Percentiles rank a stretch among this genome's conserved stretches.
Conservation (phyloP, 768 basidiomycete genomes). For the Bullera alba region DNA sequence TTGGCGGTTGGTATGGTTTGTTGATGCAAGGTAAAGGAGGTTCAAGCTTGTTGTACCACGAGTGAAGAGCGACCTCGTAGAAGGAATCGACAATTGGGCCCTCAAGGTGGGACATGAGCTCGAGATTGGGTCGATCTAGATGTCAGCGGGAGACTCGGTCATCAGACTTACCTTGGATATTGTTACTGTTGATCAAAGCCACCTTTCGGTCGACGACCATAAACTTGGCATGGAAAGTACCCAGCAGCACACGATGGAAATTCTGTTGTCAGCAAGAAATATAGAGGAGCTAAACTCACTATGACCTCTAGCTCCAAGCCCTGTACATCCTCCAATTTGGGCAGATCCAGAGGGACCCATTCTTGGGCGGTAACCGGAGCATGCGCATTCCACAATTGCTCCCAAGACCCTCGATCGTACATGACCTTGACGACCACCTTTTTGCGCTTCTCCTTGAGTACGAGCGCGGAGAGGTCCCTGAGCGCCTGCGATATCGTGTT, state of each 20-base stretch:
- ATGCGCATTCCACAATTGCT: constrained; percentile 54
- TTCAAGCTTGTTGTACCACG: constrained; percentile 51
- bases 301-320: constrained; percentile 59
- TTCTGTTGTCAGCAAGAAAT: constrained; percentile 22
- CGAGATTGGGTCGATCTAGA: constrained; percentile 48
- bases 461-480: constrained; percentile 52
- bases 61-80: constrained; percentile 63
- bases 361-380: constrained; percentile 51
- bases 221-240: constrained; percentile 68
- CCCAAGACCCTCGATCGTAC: constrained; percentile 61
- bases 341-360: constrained; percentile 54
- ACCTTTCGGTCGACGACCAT: constrained; percentile 64
- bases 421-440: constrained; percentile 61
- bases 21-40: constrained; percentile 42
- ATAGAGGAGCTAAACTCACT: constrained; percentile 16
- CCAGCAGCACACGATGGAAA: constrained; percentile 52
- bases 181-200: constrained; percentile 61
- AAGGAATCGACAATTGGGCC: constrained; percentile 63
- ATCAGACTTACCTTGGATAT: constrained; percentile 49
- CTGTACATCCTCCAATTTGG: constrained; percentile 55
- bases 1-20: constrained; percentile 38
- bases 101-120: constrained; percentile 64
- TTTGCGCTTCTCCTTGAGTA: constrained; percentile 48
- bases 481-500: constrained; percentile 54
- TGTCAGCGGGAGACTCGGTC: constrained; percentile 1